Evolutionary conservation across 202 grass and related monocot genomes (phyloP), one percentile per base, ranked within the genome.

Genomic region (Carex sylvatica): DNA sequence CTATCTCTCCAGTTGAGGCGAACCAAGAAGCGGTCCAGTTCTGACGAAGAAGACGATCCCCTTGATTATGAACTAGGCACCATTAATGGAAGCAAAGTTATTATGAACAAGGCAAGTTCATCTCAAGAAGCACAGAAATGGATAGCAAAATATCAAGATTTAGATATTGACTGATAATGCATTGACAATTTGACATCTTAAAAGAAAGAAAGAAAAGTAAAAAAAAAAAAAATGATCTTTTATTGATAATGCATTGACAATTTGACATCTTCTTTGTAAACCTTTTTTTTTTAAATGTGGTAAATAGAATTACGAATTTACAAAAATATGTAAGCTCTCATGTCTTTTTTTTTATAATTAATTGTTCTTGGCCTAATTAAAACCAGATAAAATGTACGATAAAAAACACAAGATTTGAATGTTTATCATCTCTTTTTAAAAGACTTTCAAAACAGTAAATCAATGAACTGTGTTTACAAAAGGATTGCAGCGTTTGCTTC

Each of bases 81-180:
- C 16, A 8, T 61, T n/a, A 83, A 83, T 61, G 76, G 65, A 72
- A 68, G 15, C 49, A 52, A 72, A 73, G 71, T 31, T 87, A 89
- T 46, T 19, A 30, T 56, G 19, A 90, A 82, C 23, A 87, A 86
- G 78, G 24, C 88, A 4, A 74, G 18, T 0, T 66, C 72, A 11
- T 28, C 84, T 61, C 81, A 80, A 44, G 76, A 93, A 74, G 77
- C 83, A 55, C 87, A 90, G 51, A 87, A 90, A 65, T 90, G 92
- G 92, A 78, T 98, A 11, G 85, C 88, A 61, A 93, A 98, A 77
- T 71, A 95, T 68, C 89, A 95, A 82, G 91, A 95, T 74, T 82
- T 95, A 74, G 87, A 95, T 74, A 87, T 90, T 49, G 88, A 98
- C 61, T 93, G 91, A 92, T 91, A 1, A n/a, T n/a, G n/a, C n/a